Base-by-base conservation (phyloP, 2,329 filamentous ascomycete genomes). In the Sporothrix protearum region DNA sequence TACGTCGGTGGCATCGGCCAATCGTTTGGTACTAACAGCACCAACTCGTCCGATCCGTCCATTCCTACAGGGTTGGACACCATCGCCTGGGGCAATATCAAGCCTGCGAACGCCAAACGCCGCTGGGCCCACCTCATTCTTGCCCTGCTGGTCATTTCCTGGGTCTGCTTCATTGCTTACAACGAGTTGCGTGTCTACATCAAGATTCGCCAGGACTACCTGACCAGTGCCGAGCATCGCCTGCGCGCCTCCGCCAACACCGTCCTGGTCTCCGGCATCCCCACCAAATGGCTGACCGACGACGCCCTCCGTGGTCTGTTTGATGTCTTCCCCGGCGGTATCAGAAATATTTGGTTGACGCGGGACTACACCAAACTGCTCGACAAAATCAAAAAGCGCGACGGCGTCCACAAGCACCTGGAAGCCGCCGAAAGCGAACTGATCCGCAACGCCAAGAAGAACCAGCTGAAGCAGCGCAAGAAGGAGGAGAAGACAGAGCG, bases 271-370 rank as follows among this genome's bases (percentile, higher is more conserved):
- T 96, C 91, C 74, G 91, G 91, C 12, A 97, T 99, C 68, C 96
- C 96, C 0, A 84, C 87, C 53, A 97, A 96, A 78, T 99, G 96
- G 96, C 88, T 97, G 8, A 93, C 88, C 1, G 87, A 93, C 66
- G 90, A 97, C 59, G 92, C 93, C 0, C 85, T 99, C 4, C 87
- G 89, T 72, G 91, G 91, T 0, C 84, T 99, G 0, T 99, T 96
- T 77, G 96, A 99, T 79, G 94, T 98, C 0, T 98, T 97, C 76
- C 96, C 96, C 0, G 96, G 96, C 25, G 96, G 96, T 39, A 91
- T 99, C 77, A 89, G 93, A 73, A 98, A 98, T 76, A 92, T 99
- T 63, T 99, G 95, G 94, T 90, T 99, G 76, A 99, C 97, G 73
- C 88, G 95, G 73, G 92, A 99, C 78, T 91, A 93, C 75, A 92